Percentiles rank a stretch among this genome's conserved stretches.
Evolutionary conservation across 306 rosid species (phyloP).

Genomic region (Quercus wislizeni): DNA sequence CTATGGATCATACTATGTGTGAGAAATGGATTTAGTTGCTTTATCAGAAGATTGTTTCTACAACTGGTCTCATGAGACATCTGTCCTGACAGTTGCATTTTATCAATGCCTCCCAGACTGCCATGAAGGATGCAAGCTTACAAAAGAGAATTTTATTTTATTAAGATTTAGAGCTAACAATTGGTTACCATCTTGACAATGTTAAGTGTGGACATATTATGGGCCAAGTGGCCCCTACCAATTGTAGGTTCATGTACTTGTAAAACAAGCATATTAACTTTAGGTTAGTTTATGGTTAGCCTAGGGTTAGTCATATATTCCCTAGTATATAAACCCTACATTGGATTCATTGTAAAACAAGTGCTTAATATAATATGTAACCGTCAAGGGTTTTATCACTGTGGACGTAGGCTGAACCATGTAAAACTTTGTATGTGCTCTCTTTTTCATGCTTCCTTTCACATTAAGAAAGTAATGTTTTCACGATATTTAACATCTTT

Average conservation of each 20-base stretch:
- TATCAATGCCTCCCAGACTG: neutral
- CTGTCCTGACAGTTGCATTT: neutral
- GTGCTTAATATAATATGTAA: too few species aligned
- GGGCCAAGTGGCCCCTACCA: too few species aligned
- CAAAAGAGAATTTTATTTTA: neutral
- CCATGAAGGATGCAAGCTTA: neutral
- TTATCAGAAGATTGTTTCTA: neutral
- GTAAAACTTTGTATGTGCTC: too few species aligned
- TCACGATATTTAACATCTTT: neutral
- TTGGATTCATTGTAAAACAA: too few species aligned
- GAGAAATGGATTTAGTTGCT: neutral
- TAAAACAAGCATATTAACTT: too few species aligned
- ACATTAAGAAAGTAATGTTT: neutral
- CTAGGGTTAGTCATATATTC: too few species aligned
- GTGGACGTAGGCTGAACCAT: too few species aligned
- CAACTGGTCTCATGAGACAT: neutral
- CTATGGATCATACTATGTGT: neutral
- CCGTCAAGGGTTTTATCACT: too few species aligned
- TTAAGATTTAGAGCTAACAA: neutral
- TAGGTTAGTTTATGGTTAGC: too few species aligned
- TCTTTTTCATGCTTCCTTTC: too few species aligned
- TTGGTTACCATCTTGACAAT: neutral
- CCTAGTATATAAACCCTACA: too few species aligned
- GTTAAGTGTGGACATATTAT: neutral
- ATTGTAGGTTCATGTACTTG: too few species aligned